Evolutionary conservation across 768 basidiomycete species (phyloP).

Genomic region (Suillus alpinus): DNA sequence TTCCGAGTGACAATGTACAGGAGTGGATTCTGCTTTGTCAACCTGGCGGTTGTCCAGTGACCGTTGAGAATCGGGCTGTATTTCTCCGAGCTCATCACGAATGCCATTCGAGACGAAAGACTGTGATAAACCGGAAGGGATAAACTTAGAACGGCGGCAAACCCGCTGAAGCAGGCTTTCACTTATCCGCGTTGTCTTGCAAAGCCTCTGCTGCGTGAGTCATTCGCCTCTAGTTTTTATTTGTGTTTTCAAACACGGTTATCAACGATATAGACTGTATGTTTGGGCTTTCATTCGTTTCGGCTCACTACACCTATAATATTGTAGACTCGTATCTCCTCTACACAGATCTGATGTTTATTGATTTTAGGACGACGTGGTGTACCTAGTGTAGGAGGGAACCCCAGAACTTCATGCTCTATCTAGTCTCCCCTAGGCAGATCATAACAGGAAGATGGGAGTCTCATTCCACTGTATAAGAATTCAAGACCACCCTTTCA

Average conservation of each 20-base stretch:
- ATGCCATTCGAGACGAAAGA: slow-evolving; percentile 27
- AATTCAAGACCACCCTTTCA: no score
- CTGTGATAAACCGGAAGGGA: slow-evolving; percentile 17
- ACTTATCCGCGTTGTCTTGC: slow-evolving; percentile 16
- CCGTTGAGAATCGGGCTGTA: slow-evolving; percentile 28
- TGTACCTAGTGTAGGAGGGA: no score
- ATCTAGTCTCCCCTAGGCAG: no score
- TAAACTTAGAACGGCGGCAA: slow-evolving; percentile 15
- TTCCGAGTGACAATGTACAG: neutral
- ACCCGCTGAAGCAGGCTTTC: slow-evolving; percentile 22
- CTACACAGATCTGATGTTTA: no score
- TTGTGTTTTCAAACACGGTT: neutral
- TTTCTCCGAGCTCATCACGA: slow-evolving; percentile 26
- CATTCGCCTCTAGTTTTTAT: neutral
- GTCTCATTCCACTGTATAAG: no score
- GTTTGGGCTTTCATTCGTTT: slow-evolving; percentile 21
- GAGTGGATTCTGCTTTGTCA: slow-evolving; percentile 24
- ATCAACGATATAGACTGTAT: slow-evolving; percentile 24
- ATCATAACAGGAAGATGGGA: no score
- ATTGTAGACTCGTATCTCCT: no score
- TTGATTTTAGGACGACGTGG: no score
- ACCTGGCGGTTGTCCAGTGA: slow-evolving; percentile 25
- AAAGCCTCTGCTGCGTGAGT: slow-evolving; percentile 27
- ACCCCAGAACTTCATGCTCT: no score
- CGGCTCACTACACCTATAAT: no score